Percentiles rank a stretch among this genome's conserved stretches.
These are phyloP conservation scores for Anastatica hierochuntica DNA, from an alignment of 345 rosid species.

Conservation along the genomic window DNA sequence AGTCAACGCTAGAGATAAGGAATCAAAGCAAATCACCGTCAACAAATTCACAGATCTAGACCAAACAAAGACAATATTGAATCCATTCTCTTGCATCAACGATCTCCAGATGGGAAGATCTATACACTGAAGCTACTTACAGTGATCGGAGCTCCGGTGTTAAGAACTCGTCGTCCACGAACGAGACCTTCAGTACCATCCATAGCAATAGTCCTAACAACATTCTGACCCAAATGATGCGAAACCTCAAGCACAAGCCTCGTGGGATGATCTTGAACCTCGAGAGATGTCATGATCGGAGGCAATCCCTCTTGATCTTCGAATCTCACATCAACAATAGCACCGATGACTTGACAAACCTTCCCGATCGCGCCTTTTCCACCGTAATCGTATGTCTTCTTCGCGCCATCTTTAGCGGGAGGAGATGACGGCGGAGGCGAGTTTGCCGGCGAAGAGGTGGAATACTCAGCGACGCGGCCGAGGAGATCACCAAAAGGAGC, in stretches of 20 bases:
- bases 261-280: conserved; percentile 58
- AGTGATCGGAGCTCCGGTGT: conserved; percentile 91
- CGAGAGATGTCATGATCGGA: conserved; percentile 92
- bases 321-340: conserved; percentile 87
- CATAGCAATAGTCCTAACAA: conserved; percentile 92
- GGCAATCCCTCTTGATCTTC: conserved; percentile 72
- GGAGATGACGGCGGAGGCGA: conserved; percentile 11
- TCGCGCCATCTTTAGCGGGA: conserved; percentile 28
- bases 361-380: conserved; percentile 84
- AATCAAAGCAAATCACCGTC: background rate
- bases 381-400: conserved; percentile 61
- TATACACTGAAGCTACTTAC: conserved; percentile 26
- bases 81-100: background rate
- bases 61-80: background rate
- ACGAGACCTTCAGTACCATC: conserved; percentile 87
- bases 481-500: conserved; percentile 46
- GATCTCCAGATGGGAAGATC: background rate
- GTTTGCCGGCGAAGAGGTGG: conserved; percentile 53
- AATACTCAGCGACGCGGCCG: conserved; percentile 53
- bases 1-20: background rate
- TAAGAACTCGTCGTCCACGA: conserved; percentile 74
- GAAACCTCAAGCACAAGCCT: conserved; percentile 91
- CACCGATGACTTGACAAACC: conserved; percentile 93
- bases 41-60: background rate
- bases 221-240: conserved; percentile 83